Base-by-base conservation (phyloP, 208 protist species). In the Leishmania amazonensis region DNA sequence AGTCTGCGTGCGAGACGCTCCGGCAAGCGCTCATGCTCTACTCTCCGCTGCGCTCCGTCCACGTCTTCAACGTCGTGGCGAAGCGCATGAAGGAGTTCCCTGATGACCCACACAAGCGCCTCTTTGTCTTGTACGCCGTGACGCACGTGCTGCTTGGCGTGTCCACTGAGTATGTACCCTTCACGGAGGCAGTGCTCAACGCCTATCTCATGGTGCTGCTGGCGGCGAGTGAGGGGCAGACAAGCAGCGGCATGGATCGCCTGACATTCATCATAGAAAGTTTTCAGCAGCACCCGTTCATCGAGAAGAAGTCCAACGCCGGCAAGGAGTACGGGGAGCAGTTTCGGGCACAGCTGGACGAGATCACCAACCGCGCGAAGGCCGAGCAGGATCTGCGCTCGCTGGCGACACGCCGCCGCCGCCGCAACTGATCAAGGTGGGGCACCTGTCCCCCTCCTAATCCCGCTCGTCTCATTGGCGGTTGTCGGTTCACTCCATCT, bases 141-240 rank as follows among this genome's bases (percentile, higher is more conserved):
- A 96, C 94, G 42, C 91, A 89, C 58, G 91, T 93, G 21, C 62
- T 97, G 77, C 88, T 97, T 6, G 88, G 87, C 31, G 88, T 87
- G 24, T 82, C 80, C 67, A 87, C 86, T 75, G 78, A 92, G 35
- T 85, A 91, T 73, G 62, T 88, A 11, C 85, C 62, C 49, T 95
- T 90, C 72, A 94, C 86, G 38, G 88, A 91, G 49, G 85, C 90
- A 19, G 78, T 86, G 47, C 78, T 97, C 9, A 95, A 95, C 64
- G 89, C 91, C 24, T 97, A 91, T 72, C 83, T 96, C 24, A 95
- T 97, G 92, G 88, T 93, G 76, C 85, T 97, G 45, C 87, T 95
- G 57, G 91, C 95, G 3, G 88, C 90, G 31, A 88, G 82, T 47
- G 87, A 89, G 77, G 90, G 89, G 17, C 94, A 97, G 80, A 92